Evolutionary conservation across 176 grass and related monocot genomes (phyloP), one percentile per base, ranked within the genome.

Genomic region (Carex myosuroides): DNA sequence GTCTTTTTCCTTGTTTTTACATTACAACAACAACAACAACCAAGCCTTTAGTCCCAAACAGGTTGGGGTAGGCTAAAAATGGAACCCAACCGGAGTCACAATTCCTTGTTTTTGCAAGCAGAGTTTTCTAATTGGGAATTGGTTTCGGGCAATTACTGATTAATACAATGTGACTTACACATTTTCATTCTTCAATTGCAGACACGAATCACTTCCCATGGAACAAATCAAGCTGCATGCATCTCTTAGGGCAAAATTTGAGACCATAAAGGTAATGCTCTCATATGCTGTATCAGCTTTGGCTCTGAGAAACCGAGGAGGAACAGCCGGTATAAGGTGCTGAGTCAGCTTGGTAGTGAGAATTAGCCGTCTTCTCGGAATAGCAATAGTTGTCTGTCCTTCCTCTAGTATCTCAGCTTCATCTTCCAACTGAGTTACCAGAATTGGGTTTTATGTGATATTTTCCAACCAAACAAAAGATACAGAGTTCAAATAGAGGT

Each of bases 291-390:
- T 75, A 67, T 76, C 85, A 85, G 92, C 91, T 86, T 95, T 84
- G 87, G 68, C 87, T 85, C 87, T 89, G 67, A 98, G 84, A 87
- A 95, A 70, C 37, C 79, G 17, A 86, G 91, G 86, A 79, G 90
- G 91, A 89, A 91, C 84, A 86, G 89, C 85, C 60, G 95, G 89
- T 39, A 98, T 81, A 85, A 98, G 85, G 78, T 95, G 91, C 83
- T 98, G 95, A 53, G 92, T 89, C 88, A 98, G 86, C 80, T 87
- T 88, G 85, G 88, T 92, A 65, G 88, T 98, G 67, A 98, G 32
- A 64, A 91, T 89, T 58, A 98, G 66, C 80, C 95, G 89, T 90
- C 84, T 93, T 80, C 75, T 86, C 2, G 87, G 84, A 86, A 91
- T 88, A 91, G 82, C 81, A 83, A 68, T 59, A 62, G 79, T 85